A percentile compares a stretch with the other conserved stretches of the same genome.
These are phyloP conservation scores for Lodderomyces metapsilosis DNA, from an alignment of 1,139 yeast species.

Conservation along the genomic window DNA sequence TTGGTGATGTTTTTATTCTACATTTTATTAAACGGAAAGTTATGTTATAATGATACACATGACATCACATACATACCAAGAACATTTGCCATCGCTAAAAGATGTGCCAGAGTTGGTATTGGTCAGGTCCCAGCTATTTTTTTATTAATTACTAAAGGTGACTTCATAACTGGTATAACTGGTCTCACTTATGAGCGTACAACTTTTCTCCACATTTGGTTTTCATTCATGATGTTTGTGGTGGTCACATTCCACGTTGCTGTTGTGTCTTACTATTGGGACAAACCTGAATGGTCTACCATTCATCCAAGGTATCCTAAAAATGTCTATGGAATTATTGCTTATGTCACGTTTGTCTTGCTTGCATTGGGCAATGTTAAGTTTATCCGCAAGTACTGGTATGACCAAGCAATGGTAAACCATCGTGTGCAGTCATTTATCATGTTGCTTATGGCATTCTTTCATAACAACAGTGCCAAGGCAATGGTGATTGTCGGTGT, in stretches of 20 bases:
- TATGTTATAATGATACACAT: conserved; percentile 27
- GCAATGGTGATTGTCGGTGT: conserved; percentile 42
- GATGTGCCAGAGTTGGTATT: conserved; percentile 43
- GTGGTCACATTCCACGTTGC: conserved; percentile 36
- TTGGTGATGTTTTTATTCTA: conserved; percentile 26
- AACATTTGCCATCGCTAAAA: conserved; percentile 40
- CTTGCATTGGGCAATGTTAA: conserved; percentile 39
- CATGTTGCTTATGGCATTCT: conserved; percentile 43
- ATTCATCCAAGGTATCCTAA: conserved; percentile 37
- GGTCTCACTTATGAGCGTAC: conserved; percentile 46
- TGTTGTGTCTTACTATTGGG: conserved; percentile 38
- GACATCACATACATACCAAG: conserved; percentile 42
- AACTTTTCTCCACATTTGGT: conserved; percentile 43
- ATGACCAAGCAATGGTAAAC: conserved; percentile 44
- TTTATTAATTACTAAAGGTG: conserved; percentile 38
- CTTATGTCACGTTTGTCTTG: conserved; percentile 37
- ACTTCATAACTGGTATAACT: conserved; percentile 36
- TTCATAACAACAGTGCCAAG: conserved; percentile 39
- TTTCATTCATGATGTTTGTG: conserved; percentile 39
- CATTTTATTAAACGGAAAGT: conserved; percentile 27
- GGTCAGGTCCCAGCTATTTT: conserved; percentile 43
- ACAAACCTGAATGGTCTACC: conserved; percentile 33
- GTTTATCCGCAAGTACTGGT: conserved; percentile 38
- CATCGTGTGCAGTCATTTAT: conserved; percentile 44
- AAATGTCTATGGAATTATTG: conserved; percentile 50